phyloP scores from a whole-genome alignment of 2,329 filamentous ascomycete genomes.

The Aaosphaeria pasadenensis region DNA sequence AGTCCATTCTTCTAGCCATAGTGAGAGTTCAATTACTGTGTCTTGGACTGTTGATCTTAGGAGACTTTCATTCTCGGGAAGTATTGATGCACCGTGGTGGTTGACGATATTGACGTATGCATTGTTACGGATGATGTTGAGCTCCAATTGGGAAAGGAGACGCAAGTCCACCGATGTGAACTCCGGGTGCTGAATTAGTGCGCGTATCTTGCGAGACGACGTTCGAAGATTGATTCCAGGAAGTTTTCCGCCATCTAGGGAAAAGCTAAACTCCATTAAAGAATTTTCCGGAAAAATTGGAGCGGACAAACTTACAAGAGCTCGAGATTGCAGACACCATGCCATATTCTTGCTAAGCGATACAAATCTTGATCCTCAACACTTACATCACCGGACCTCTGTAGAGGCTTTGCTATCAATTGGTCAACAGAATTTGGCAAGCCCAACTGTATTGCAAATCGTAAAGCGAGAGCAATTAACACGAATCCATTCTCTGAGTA shows the following conservation, averaged over 20 bases:
- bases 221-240: conserved; percentile 37
- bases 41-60: conserved; percentile 18
- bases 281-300: neutral
- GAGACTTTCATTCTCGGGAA: conserved; percentile 11
- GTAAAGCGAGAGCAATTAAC: conserved; percentile 49
- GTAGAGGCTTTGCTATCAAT: conserved; percentile 34
- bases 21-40: conserved; percentile 22
- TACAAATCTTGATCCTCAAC: conserved; percentile 33
- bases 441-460: conserved; percentile 50
- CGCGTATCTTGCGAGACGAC: conserved; percentile 44
- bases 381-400: conserved; percentile 2
- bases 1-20: conserved; percentile 44
- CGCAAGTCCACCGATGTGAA: conserved; percentile 50
- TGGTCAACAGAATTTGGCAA: conserved; percentile 39
- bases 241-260: conserved; percentile 45
- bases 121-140: conserved; percentile 41
- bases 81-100: conserved; percentile 1
- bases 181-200: conserved; percentile 43
- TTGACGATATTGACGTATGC: conserved; percentile 21
- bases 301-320: conserved; percentile 31
- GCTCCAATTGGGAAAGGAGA: conserved; percentile 52
- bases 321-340: conserved; percentile 52
- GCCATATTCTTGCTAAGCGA: conserved; percentile 46
- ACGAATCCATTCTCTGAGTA: conserved; percentile 54
- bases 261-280: conserved; percentile 33